A percentile compares a stretch with the other conserved stretches of the same genome.
Conservation (phyloP, 495 filamentous ascomycete species). For the Hypomontagnella submonticulosa region DNA sequence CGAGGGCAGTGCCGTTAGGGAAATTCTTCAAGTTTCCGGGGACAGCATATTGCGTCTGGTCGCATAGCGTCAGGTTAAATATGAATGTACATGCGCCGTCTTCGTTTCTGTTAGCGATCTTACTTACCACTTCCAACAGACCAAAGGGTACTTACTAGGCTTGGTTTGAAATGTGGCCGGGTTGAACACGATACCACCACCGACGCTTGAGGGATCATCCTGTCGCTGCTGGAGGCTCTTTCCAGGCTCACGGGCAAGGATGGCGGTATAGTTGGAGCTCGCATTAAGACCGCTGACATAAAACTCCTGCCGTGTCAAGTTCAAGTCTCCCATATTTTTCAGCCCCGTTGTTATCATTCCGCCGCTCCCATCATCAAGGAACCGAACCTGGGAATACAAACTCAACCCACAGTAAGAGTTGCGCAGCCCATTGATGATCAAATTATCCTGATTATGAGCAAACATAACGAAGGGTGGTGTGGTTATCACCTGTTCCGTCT, state of each 20-base stretch:
- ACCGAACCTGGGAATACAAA: constrained; percentile 68
- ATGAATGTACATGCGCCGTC: constrained; percentile 75
- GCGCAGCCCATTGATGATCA: constrained; percentile 71
- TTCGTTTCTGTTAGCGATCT: constrained; percentile 32
- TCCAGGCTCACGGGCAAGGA: constrained; percentile 72
- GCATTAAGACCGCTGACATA: constrained; percentile 78
- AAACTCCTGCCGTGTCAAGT: constrained; percentile 84
- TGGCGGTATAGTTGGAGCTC: constrained; percentile 74
- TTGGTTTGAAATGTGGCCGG: constrained; percentile 79
- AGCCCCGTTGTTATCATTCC: constrained; percentile 67
- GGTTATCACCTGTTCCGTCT: constrained; percentile 50
- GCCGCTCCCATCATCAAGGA: constrained; percentile 56
- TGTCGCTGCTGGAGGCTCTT: constrained; percentile 58
- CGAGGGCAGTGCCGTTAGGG: constrained; percentile 61
- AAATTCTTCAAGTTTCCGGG: constrained; percentile 76
- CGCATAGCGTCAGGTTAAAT: constrained; percentile 84
- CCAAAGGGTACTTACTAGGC: constrained; percentile 64
- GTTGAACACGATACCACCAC: constrained; percentile 77
- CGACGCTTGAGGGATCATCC: constrained; percentile 59
- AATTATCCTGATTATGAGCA: constrained; percentile 71
- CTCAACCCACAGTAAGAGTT: constrained; percentile 79
- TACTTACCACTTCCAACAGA: background rate
- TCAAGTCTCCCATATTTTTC: constrained; percentile 69
- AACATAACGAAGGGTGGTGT: constrained; percentile 80
- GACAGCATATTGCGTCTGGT: constrained; percentile 87